Conservation (phyloP, 1,139 yeast species). For the Kodamaea sp. region DNA sequence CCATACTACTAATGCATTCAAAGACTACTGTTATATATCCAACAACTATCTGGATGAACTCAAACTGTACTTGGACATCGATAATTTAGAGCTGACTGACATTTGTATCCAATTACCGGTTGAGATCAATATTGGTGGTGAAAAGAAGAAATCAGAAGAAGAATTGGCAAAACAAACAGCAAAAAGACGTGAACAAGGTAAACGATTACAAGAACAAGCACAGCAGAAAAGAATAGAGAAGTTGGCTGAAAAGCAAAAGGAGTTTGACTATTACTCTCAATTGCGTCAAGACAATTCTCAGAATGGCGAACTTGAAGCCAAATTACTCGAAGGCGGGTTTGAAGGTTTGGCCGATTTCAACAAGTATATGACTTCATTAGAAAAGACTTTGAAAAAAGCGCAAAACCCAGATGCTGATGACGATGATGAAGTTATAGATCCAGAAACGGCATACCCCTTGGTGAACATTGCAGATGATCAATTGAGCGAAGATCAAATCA, state of each 20-base stretch:
- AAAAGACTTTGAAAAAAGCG: slow-evolving; percentile 65
- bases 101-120: slow-evolving; percentile 79
- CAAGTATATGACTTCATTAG: slow-evolving; percentile 63
- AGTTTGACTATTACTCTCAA: slow-evolving; percentile 63
- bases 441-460: slow-evolving; percentile 64
- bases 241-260: slow-evolving; percentile 75
- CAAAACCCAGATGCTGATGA: slow-evolving; percentile 50
- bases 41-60: slow-evolving; percentile 65
- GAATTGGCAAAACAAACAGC: slow-evolving; percentile 76
- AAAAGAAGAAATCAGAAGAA: slow-evolving; percentile 76
- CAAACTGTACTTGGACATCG: slow-evolving; percentile 53
- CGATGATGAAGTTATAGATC: slow-evolving; percentile 46
- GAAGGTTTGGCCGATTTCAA: slow-evolving; percentile 69
- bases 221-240: slow-evolving; percentile 79
- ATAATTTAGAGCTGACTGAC: slow-evolving; percentile 62
- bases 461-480: slow-evolving; percentile 83
- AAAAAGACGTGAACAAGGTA: slow-evolving; percentile 81
- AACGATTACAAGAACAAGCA: slow-evolving; percentile 89
- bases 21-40: slow-evolving; percentile 78
- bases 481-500: slow-evolving; percentile 71
- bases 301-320: slow-evolving; percentile 26
- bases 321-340: slow-evolving; percentile 72
- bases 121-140: slow-evolving; percentile 45
- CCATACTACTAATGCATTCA: slow-evolving; percentile 66
- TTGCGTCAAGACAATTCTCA: slow-evolving; percentile 29